Conservation (phyloP, 225 moss, liverwort and hornwort genomes). For the Bryum argenteum region DNA sequence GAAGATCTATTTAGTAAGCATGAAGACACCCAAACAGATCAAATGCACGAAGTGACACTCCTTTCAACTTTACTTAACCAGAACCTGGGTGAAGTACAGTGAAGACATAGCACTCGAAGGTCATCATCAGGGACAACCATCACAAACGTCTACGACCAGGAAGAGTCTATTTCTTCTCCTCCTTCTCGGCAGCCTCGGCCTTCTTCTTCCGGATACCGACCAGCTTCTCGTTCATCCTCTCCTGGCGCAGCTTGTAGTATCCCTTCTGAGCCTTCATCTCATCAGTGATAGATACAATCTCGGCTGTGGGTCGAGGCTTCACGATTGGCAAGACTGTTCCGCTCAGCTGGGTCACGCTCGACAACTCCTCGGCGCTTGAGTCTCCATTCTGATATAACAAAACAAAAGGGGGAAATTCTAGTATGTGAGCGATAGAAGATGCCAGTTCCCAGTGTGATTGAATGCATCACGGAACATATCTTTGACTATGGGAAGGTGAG, state of each 20-base stretch:
- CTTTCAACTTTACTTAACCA: slow-evolving; percentile 23
- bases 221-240: slow-evolving; percentile 63
- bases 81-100: slow-evolving; percentile 21
- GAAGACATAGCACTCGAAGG: slow-evolving; percentile 11
- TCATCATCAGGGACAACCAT: slow-evolving; percentile 20
- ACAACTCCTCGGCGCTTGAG: slow-evolving; percentile 55
- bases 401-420: too few species aligned
- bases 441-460: too few species aligned
- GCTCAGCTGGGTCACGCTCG: slow-evolving; percentile 56
- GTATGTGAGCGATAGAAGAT: too few species aligned
- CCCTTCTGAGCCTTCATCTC: slow-evolving; percentile 62
- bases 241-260: slow-evolving; percentile 55
- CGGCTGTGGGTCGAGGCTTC: slow-evolving; percentile 49
- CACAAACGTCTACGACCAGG: not conserved
- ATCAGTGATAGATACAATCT: slow-evolving; percentile 54
- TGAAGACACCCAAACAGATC: not conserved
- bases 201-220: slow-evolving; percentile 64
- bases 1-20: too few species aligned
- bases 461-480: too few species aligned
- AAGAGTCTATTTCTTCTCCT: slow-evolving; percentile 62
- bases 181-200: slow-evolving; percentile 62
- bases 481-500: too few species aligned
- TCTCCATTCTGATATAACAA: slow-evolving; percentile 48
- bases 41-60: slow-evolving; percentile 4
- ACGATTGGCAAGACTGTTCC: slow-evolving; percentile 61